Conservation (phyloP, 768 basidiomycete species). For the Paxillus involutus region DNA sequence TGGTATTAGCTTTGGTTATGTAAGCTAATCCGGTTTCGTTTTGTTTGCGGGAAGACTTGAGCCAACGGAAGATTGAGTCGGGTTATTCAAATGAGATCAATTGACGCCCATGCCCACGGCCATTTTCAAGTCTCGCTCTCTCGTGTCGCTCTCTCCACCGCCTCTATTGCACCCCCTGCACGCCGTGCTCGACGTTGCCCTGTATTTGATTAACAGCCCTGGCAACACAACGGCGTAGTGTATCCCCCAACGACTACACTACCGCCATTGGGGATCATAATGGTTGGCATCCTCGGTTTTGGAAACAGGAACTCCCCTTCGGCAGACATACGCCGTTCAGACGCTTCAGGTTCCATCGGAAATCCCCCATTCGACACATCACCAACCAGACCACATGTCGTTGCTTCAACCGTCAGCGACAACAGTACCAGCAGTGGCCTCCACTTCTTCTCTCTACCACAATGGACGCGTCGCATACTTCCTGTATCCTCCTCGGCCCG, state of each 20-base stretch:
- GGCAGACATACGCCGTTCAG: conserved; percentile 22
- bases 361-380: conserved; percentile 45
- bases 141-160: background rate
- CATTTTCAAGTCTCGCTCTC: conserved; percentile 4
- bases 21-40: conserved; percentile 3
- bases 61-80: background rate
- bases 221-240: background rate
- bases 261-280: conserved; percentile 11
- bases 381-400: conserved; percentile 47
- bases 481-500: conserved; percentile 31
- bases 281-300: conserved; percentile 40
- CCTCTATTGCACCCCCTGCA: conserved; percentile 4
- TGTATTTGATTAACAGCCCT: background rate
- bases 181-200: conserved; percentile 3
- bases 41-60: background rate
- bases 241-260: background rate
- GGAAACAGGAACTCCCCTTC: conserved; percentile 35
- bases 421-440: conserved; percentile 32
- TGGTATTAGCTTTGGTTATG: conserved; percentile 4
- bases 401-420: conserved; percentile 38
- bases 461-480: conserved; percentile 57
- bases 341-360: conserved; percentile 29
- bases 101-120: conserved; percentile 9
- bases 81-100: background rate
- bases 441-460: conserved; percentile 66